Evolutionary conservation across 371 early-diverging fungal genomes (phyloP).

Genomic region (Capniomyces stellatus): DNA sequence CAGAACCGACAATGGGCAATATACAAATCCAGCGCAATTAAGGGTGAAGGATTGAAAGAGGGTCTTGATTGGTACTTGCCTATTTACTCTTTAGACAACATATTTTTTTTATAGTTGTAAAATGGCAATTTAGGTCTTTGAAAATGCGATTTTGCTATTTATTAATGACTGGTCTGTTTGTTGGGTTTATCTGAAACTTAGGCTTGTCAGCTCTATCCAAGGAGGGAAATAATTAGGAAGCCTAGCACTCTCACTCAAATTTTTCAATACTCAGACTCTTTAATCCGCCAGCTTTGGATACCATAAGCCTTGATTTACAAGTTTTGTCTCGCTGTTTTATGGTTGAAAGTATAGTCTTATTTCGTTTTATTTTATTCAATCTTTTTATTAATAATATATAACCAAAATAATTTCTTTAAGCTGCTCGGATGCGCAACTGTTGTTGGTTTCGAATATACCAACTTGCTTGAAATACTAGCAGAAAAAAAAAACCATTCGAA

Average conservation of each 20-base stretch:
- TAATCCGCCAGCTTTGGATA: not conserved
- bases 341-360: too few species aligned
- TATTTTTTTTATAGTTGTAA: not conserved
- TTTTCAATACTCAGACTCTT: not conserved
- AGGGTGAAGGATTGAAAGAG: slow-evolving; percentile 66
- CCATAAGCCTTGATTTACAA: not conserved
- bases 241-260: not conserved
- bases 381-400: too few species aligned
- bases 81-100: not conserved
- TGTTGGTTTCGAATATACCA: too few species aligned
- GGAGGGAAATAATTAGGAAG: slow-evolving; percentile 2
- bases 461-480: too few species aligned
- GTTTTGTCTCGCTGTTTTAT: too few species aligned
- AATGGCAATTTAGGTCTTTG: not conserved
- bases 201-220: slow-evolving; percentile 3
- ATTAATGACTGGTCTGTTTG: not conserved
- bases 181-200: not conserved
- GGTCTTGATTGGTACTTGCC: slow-evolving; percentile 51
- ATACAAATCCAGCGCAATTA: slow-evolving; percentile 61
- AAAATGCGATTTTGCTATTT: not conserved
- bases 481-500: too few species aligned
- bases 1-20: slow-evolving; percentile 87
- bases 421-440: too few species aligned
- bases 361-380: too few species aligned
- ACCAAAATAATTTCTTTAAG: too few species aligned